A percentile compares a stretch with the other conserved stretches of the same genome.
phyloP scores from a whole-genome alignment of 768 basidiomycete species.

The Boletus patriciae region DNA sequence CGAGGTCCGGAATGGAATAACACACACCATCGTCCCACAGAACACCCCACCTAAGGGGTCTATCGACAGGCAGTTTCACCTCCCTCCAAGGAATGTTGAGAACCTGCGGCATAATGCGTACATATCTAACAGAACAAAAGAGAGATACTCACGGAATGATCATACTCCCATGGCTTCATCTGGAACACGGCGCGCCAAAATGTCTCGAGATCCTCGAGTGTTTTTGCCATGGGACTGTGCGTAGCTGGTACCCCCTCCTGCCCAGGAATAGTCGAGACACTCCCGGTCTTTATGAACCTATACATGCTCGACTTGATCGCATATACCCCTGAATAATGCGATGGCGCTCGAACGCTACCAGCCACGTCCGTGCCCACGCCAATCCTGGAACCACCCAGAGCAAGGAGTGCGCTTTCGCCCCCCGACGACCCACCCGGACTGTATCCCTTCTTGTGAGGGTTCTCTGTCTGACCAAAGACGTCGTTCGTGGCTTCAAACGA shows the following conservation, averaged over 20 bases:
- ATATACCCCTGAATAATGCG: slow-evolving; percentile 66
- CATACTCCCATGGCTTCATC: slow-evolving; percentile 68
- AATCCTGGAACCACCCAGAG: slow-evolving; percentile 57
- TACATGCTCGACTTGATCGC: slow-evolving; percentile 57
- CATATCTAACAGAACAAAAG: no score
- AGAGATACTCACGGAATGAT: slow-evolving; percentile 43
- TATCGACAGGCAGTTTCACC: slow-evolving; percentile 45
- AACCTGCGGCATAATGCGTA: slow-evolving; percentile 22
- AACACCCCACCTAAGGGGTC: slow-evolving; percentile 59
- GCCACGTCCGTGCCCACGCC: slow-evolving; percentile 72
- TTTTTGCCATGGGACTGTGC: slow-evolving; percentile 60
- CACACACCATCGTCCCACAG: slow-evolving; percentile 60
- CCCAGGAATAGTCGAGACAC: slow-evolving; percentile 47
- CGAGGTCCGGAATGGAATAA: background rate
- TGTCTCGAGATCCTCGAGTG: slow-evolving; percentile 60
- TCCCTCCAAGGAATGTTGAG: slow-evolving; percentile 38
- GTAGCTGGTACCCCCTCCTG: slow-evolving; percentile 56
- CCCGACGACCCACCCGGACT: slow-evolving; percentile 68
- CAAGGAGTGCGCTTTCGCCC: slow-evolving; percentile 65
- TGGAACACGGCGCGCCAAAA: slow-evolving; percentile 63
- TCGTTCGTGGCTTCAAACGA: slow-evolving; percentile 59
- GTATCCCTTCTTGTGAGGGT: slow-evolving; percentile 56
- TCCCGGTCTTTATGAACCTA: slow-evolving; percentile 57
- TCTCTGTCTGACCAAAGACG: slow-evolving; percentile 58
- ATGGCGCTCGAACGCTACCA: slow-evolving; percentile 65